phyloP scores from a whole-genome alignment of 306 rosid genomes.

The Arachis stenosperma region DNA sequence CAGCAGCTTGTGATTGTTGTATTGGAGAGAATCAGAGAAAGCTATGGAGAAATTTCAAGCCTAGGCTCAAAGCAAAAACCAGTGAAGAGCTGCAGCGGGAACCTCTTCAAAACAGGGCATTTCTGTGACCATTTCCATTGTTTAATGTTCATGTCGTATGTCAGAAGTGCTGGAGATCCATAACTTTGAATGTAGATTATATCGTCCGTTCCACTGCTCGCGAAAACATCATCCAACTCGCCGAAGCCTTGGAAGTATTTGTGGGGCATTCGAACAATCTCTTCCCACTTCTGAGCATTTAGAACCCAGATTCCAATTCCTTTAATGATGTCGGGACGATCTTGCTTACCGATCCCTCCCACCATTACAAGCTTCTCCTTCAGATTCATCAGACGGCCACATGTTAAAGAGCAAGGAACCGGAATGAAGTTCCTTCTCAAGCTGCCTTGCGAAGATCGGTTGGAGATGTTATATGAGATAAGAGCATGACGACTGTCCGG shows the following conservation, averaged over 20 bases:
- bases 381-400: slow-evolving; percentile 92
- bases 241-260: slow-evolving; percentile 97
- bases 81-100: slow-evolving; percentile 89
- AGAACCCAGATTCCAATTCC: slow-evolving; percentile 97
- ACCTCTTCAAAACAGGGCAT: slow-evolving; percentile 85
- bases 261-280: slow-evolving; percentile 85
- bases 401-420: slow-evolving; percentile 86
- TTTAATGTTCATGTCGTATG: slow-evolving; percentile 65
- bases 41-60: slow-evolving; percentile 81
- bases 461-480: slow-evolving; percentile 59
- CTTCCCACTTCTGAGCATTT: slow-evolving; percentile 74
- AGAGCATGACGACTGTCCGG: slow-evolving; percentile 76
- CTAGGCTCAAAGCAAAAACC: slow-evolving; percentile 97
- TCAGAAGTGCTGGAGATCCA: slow-evolving; percentile 89
- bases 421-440: slow-evolving; percentile 67
- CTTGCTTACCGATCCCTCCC: slow-evolving; percentile 87
- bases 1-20: slow-evolving; percentile 38
- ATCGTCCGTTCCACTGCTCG: slow-evolving; percentile 85
- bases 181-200: slow-evolving; percentile 88
- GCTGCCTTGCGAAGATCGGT: slow-evolving; percentile 51
- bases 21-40: slow-evolving; percentile 17
- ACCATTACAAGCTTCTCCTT: slow-evolving; percentile 96
- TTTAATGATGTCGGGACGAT: slow-evolving; percentile 84
- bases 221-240: slow-evolving; percentile 92
- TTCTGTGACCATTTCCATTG: slow-evolving; percentile 97